Evolutionary conservation across 331 rosid genomes (phyloP), one percentile per base, ranked within the genome.

Genomic region (Acacia pycnantha): DNA sequence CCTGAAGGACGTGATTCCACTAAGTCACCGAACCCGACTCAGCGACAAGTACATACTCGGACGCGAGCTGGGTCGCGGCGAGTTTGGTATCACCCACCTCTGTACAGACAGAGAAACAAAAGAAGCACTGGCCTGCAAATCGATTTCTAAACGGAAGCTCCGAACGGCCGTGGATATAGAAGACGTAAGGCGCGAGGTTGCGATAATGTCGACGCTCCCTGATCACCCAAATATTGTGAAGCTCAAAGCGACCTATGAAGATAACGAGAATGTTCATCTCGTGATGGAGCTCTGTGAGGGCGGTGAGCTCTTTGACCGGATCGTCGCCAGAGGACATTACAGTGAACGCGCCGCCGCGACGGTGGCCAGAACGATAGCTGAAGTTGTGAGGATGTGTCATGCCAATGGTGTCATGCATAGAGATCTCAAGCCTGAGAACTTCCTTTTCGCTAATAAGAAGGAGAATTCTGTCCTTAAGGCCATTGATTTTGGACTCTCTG

Each of bases 251-350:
- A 92, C 97, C 2, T 94, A 96, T 56, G 99, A 96, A 85, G 99
- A 96, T 51, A 85, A 84, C 11, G 95, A 94, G 81, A 94, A 92
- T 44, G 99, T 96, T 21, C 99, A 96, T 69, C 85, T 96, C 12
- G 99, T 96, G 2, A 96, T 96, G 99, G 99, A 96, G 89, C 91
- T 96, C 2, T 96, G 99, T 19, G 98, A 87, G 44, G 99, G 99
- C 0, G 99, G 99, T 0, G 99, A 96, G 68, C 92, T 96, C 33
- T 96, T 92, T 33, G 99, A 93, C 54, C 79, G 97, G 83, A 93
- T 93, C 59, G 97, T 91, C 71, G 97, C 97, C 0, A 83, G 97
- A 18, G 99, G 99, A 0, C 98, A 94, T 53, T 96, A 96, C 88
- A 90, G 94, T 31, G 99, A 96, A 83, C 92, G 99, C 11, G 99